Evolutionary conservation across 352 stramenopile species (phyloP), one percentile per base, ranked within the genome.

Genomic region (Phytophthora vignae): DNA sequence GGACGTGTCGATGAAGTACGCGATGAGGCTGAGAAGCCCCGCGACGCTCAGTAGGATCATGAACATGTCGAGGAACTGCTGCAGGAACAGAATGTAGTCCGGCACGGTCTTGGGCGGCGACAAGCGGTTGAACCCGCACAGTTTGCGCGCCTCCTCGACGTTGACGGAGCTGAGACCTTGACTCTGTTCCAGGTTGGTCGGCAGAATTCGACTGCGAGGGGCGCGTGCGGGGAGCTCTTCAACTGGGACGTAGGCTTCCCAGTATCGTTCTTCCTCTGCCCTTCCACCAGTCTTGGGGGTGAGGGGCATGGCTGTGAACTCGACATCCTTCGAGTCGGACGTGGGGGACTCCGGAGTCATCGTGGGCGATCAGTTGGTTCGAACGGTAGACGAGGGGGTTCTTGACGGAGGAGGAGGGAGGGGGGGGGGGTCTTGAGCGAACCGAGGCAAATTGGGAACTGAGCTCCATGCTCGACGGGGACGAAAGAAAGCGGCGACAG

Each of bases 1-100:
- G 3, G 77, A 81, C 33, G 62, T 77, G 69, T 87, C 72, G 46
- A 84, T 72, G 40, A 84, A 76, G 56, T 76, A 84, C 3, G 71
- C 61, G 31, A 84, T 55, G 33, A 87, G 63, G 19, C 71, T 82
- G 11, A 87, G 60, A 5, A 78, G 10, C 3, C 71, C 79, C 17
- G 77, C 79, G 10, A 76, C 58, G 11, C 14, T 74, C 46, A 84
- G 61, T 44, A 87, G 55, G 17, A 84, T 54, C 74, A 81, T 84
- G 68, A 84, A 87, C 71, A 84, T 71, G 64, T 82, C 75, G 40
- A 80, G 71, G 68, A 86, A 82, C 66, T 86, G 74, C 46, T 77
- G 67, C 21, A 86, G 61, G 63, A 84, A 84, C n/a, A 84, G 38
- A 6, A 82, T 62, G 48, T 73, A 81, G 68, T 78, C 67, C 5